Conservation (phyloP, 306 rosid species). For the Ormosia emarginata region DNA sequence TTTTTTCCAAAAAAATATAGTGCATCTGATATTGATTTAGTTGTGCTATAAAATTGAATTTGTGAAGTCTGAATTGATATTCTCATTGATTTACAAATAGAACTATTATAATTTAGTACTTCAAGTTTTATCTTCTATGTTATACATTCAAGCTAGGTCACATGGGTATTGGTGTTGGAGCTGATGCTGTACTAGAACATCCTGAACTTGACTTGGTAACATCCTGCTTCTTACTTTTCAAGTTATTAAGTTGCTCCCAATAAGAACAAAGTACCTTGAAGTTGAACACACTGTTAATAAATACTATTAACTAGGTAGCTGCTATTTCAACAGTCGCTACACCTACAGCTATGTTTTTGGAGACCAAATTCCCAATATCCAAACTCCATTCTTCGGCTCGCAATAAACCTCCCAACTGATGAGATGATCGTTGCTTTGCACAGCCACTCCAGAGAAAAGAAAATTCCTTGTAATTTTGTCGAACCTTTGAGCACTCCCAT, state of each 20-base stretch:
- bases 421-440: not conserved
- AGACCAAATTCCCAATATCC: not conserved
- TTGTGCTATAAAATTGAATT: not conserved
- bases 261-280: too few relatives aligned
- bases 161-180: not conserved
- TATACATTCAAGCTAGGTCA: not conserved
- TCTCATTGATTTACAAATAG: not conserved
- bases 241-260: too few relatives aligned
- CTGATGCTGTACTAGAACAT: not conserved
- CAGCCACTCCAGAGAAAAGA: not conserved
- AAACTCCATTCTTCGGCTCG: not conserved
- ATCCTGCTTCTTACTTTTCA: too few relatives aligned
- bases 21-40: not conserved
- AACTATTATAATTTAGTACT: not conserved
- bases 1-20: not conserved
- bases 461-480: not conserved
- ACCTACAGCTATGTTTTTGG: too few relatives aligned
- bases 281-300: too few relatives aligned
- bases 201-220: not conserved
- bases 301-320: too few relatives aligned
- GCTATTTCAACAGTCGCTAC: too few relatives aligned
- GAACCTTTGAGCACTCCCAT: too few relatives aligned
- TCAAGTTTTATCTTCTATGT: not conserved
- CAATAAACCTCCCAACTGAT: not conserved
- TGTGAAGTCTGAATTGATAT: not conserved